Conservation (phyloP, 2,329 filamentous ascomycete species). For the Bipolaris oryzae region DNA sequence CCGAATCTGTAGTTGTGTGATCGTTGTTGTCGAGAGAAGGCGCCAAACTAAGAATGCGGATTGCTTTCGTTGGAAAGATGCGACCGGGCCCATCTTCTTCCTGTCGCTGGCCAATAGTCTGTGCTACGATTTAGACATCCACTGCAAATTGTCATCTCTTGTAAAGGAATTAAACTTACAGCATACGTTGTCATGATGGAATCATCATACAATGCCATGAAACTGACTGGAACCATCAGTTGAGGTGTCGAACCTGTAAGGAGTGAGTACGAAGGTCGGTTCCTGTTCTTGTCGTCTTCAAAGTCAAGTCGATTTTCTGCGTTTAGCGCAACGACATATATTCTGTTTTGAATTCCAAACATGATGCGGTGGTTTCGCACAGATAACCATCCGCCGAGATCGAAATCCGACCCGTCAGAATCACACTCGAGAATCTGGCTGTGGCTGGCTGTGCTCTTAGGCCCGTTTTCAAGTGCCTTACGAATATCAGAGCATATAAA, state of each 20-base stretch:
- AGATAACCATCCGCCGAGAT: slow-evolving; percentile 8
- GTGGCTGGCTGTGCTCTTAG: not conserved
- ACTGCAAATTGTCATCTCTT: not conserved
- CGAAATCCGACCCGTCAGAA: slow-evolving; percentile 4
- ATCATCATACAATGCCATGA: slow-evolving; percentile 9
- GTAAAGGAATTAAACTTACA: not conserved
- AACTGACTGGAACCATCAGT: slow-evolving; percentile 7
- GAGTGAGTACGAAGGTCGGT: not conserved
- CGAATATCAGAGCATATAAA: slow-evolving; percentile 10
- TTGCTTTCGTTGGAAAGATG: slow-evolving; percentile 10
- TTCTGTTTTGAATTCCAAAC: slow-evolving; percentile 8
- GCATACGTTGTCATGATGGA: slow-evolving; percentile 14
- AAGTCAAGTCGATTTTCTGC: not conserved
- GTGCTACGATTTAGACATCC: not conserved
- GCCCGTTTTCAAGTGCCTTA: slow-evolving; percentile 5
- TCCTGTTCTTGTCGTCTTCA: not conserved
- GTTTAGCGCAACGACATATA: slow-evolving; percentile 3
- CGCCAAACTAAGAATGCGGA: slow-evolving; percentile 12
- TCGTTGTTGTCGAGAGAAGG: slow-evolving; percentile 2
- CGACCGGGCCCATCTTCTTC: not conserved
- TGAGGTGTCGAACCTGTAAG: slow-evolving; percentile 1
- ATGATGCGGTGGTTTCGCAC: slow-evolving; percentile 7
- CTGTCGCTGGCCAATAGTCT: slow-evolving; percentile 7
- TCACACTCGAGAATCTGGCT: slow-evolving; percentile 11
- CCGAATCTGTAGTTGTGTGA: not conserved